Evolutionary conservation across 1,139 yeast genomes (phyloP).

Genomic region (Geotrichum bryndzae): DNA sequence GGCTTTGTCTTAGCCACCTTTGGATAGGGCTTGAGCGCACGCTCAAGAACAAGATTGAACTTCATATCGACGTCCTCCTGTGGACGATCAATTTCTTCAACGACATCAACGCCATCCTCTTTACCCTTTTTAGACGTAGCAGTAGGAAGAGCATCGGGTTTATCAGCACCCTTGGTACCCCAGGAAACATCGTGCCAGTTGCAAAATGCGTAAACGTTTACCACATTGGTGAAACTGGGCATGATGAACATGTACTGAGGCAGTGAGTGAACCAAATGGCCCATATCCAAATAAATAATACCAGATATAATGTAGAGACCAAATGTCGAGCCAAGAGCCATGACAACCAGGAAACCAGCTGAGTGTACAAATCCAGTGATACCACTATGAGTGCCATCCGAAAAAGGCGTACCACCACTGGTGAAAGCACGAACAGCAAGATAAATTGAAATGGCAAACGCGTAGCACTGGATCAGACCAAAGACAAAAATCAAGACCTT

Average conservation of each 20-base stretch:
- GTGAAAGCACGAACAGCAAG: slow-evolving; percentile 37
- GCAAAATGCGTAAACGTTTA: slow-evolving; percentile 77
- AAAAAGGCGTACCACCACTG: slow-evolving; percentile 7
- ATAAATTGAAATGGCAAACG: slow-evolving; percentile 36
- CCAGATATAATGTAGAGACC: slow-evolving; percentile 74
- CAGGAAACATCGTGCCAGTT: slow-evolving; percentile 95
- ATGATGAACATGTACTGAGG: slow-evolving; percentile 79
- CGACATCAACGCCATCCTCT: slow-evolving; percentile 63
- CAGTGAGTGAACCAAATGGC: slow-evolving; percentile 89
- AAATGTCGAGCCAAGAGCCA: slow-evolving; percentile 84
- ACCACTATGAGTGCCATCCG: slow-evolving; percentile 24
- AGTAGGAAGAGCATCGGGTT: slow-evolving; percentile 55
- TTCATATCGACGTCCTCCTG: slow-evolving; percentile 56
- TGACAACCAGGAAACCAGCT: slow-evolving; percentile 49
- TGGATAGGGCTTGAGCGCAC: slow-evolving; percentile 42
- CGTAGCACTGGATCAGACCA: slow-evolving; percentile 38
- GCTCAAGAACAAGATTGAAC: slow-evolving; percentile 40
- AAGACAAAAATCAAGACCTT: slow-evolving; percentile 34
- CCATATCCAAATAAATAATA: slow-evolving; percentile 77
- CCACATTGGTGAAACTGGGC: slow-evolving; percentile 84
- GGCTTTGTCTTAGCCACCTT: slow-evolving; percentile 30
- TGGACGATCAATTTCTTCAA: slow-evolving; percentile 66
- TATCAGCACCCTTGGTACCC: slow-evolving; percentile 92
- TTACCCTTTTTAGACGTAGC: slow-evolving; percentile 48
- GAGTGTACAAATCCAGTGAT: slow-evolving; percentile 33